phyloP scores from a whole-genome alignment of 192 early-diverging fungal species.

The Coemansia sp. region DNA sequence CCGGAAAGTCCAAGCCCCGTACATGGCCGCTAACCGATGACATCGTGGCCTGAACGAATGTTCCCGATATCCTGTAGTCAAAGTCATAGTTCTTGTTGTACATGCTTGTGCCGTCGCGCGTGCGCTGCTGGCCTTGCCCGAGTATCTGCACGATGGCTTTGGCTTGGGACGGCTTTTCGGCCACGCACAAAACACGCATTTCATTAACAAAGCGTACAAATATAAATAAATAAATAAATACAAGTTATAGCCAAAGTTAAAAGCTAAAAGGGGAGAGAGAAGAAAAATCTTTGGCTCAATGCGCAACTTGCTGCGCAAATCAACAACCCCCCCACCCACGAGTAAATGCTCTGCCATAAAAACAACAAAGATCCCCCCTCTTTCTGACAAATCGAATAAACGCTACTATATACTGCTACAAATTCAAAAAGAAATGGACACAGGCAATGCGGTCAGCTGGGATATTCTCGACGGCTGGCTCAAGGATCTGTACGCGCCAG shows the following conservation, averaged over 20 bases:
- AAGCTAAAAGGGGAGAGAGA: too few relatives aligned
- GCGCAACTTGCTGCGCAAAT: slow-evolving; percentile 10
- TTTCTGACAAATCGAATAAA: neutral
- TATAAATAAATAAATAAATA: slow-evolving; percentile 3
- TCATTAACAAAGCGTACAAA: neutral
- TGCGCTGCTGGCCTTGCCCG: slow-evolving; percentile 51
- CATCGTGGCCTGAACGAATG: slow-evolving; percentile 68
- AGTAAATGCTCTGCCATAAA: too few relatives aligned
- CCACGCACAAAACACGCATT: slow-evolving; percentile 91
- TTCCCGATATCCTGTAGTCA: slow-evolving; percentile 57
- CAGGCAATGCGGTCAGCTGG: slow-evolving; percentile 16
- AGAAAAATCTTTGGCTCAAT: too few relatives aligned
- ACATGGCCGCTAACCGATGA: slow-evolving; percentile 86
- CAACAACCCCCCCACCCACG: too few relatives aligned
- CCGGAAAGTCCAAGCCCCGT: slow-evolving; percentile 65
- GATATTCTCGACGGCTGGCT: slow-evolving; percentile 29
- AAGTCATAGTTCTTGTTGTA: slow-evolving; percentile 87
- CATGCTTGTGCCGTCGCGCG: slow-evolving; percentile 41
- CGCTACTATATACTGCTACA: neutral
- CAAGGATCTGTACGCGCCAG: slow-evolving; percentile 31
- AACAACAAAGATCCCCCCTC: too few relatives aligned
- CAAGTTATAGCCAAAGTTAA: neutral
- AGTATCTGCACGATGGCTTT: slow-evolving; percentile 80
- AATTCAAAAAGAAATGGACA: too few relatives aligned
- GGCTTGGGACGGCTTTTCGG: slow-evolving; percentile 91